A percentile compares a stretch with the other conserved stretches of the same genome.
phyloP scores from a whole-genome alignment of 495 filamentous ascomycete species.

The Physcia stellaris region DNA sequence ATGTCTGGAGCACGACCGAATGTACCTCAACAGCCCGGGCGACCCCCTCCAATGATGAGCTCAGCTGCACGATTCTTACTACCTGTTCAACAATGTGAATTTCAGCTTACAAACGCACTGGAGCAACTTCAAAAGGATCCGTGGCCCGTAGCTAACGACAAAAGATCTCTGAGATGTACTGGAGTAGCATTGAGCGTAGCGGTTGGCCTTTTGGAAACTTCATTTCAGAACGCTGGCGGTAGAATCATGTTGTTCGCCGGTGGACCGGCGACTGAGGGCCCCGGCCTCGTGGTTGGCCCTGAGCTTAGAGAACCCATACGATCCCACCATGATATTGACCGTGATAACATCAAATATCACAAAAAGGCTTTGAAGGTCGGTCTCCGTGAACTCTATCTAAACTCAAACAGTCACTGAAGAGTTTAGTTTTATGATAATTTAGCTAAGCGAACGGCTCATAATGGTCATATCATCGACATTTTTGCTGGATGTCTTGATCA shows the following conservation, averaged over 20 bases:
- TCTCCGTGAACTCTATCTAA: constrained; percentile 10
- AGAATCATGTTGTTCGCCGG: constrained; percentile 97
- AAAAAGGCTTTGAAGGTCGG: constrained; percentile 95
- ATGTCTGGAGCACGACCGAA: constrained; percentile 58
- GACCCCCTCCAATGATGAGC: constrained; percentile 57
- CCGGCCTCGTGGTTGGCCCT: constrained; percentile 93
- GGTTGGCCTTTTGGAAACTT: constrained; percentile 80
- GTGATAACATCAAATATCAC: constrained; percentile 98
- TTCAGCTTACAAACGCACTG: constrained; percentile 92
- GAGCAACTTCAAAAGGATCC: constrained; percentile 96
- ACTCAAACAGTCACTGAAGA: background rate
- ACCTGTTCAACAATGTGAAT: constrained; percentile 91
- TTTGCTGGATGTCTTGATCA: constrained; percentile 98
- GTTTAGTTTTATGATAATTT: constrained; percentile 87
- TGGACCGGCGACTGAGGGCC: constrained; percentile 89
- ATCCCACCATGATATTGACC: constrained; percentile 97
- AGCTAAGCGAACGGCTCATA: constrained; percentile 91
- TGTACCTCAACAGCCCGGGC: constrained; percentile 66
- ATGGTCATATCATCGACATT: constrained; percentile 94
- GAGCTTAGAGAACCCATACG: constrained; percentile 94
- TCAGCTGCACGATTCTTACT: constrained; percentile 83
- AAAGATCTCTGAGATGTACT: constrained; percentile 83
- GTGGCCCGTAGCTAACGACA: constrained; percentile 94
- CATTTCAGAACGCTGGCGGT: constrained; percentile 88
- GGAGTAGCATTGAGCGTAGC: constrained; percentile 94